Conservation (phyloP, 371 early-diverging fungal species). For the Zopfochytrium polystomum region DNA sequence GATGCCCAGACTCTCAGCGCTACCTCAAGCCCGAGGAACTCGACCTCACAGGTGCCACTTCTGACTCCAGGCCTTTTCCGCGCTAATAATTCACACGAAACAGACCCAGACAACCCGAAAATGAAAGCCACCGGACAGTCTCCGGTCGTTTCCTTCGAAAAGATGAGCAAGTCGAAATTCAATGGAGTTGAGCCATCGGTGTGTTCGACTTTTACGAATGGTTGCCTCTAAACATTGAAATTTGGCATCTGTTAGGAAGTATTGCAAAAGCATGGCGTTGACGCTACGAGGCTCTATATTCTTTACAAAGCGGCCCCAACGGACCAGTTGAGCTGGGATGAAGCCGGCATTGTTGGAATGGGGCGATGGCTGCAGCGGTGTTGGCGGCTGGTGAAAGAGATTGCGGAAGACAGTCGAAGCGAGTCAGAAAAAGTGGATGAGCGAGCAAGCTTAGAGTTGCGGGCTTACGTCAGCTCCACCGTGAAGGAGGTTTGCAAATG, state of each 20-base stretch:
- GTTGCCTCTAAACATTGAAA: not conserved
- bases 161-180: slow-evolving; percentile 94
- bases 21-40: slow-evolving; percentile 80
- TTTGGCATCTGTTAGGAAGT: slow-evolving; percentile 48
- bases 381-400: slow-evolving; percentile 22
- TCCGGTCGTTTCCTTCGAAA: slow-evolving; percentile 73
- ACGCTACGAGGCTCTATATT: slow-evolving; percentile 83
- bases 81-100: not conserved
- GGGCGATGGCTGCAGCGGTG: slow-evolving; percentile 69
- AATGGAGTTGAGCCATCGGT: slow-evolving; percentile 89
- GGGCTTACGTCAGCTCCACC: slow-evolving; percentile 46
- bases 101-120: slow-evolving; percentile 55
- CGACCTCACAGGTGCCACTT: slow-evolving; percentile 57
- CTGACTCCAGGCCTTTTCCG: no score
- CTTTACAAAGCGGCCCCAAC: slow-evolving; percentile 86
- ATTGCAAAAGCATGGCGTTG: slow-evolving; percentile 71
- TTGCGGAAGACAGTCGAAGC: not conserved
- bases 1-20: slow-evolving; percentile 70
- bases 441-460: no score
- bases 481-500: slow-evolving; percentile 46
- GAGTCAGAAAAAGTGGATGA: no score
- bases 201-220: slow-evolving; percentile 19
- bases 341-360: slow-evolving; percentile 86
- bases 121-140: slow-evolving; percentile 61
- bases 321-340: slow-evolving; percentile 90